A percentile compares a stretch with the other conserved stretches of the same genome.
phyloP scores from a whole-genome alignment of 2,329 filamentous ascomycete genomes.

The Xylariomycetidae sp. region DNA sequence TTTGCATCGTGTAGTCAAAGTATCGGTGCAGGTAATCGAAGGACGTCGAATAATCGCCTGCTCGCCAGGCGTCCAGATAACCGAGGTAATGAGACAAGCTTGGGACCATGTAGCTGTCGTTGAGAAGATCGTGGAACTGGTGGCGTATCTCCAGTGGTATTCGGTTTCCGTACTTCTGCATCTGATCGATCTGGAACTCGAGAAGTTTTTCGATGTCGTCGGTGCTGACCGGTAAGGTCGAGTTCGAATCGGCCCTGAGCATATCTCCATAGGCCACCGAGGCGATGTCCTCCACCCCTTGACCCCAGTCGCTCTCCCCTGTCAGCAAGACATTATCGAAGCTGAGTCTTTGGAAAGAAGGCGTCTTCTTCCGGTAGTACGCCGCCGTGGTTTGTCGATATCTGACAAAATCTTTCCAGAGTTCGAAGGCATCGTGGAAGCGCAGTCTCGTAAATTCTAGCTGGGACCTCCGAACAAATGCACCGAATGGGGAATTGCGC shows the following conservation, averaged over 20 bases:
- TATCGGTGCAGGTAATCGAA: constrained; percentile 91
- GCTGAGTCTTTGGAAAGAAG: constrained; percentile 49
- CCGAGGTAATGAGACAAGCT: constrained; percentile 72
- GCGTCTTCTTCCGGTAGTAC: constrained; percentile 58
- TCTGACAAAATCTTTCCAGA: constrained; percentile 78
- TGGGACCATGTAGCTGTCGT: constrained; percentile 61
- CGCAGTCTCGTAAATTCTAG: constrained; percentile 75
- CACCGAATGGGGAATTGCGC: constrained; percentile 71
- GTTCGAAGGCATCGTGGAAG: constrained; percentile 68
- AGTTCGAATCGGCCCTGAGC: constrained; percentile 36
- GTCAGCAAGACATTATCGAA: constrained; percentile 51
- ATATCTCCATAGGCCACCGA: constrained; percentile 48
- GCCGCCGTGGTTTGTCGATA: constrained; percentile 72
- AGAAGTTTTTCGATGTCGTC: constrained; percentile 76
- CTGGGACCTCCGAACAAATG: constrained; percentile 69
- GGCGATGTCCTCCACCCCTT: constrained; percentile 39
- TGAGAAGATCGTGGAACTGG: constrained; percentile 64
- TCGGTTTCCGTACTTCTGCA: constrained; percentile 76
- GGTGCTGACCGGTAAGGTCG: constrained; percentile 54
- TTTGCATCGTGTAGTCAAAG: constrained; percentile 94
- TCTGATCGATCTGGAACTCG: constrained; percentile 81
- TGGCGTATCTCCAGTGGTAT: constrained; percentile 67
- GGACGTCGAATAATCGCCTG: constrained; percentile 82
- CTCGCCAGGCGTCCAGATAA: constrained; percentile 87
- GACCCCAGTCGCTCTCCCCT: constrained; percentile 45